Base-by-base conservation (phyloP, 2,329 filamentous ascomycete genomes). In the Colletotrichum shisoi region DNA sequence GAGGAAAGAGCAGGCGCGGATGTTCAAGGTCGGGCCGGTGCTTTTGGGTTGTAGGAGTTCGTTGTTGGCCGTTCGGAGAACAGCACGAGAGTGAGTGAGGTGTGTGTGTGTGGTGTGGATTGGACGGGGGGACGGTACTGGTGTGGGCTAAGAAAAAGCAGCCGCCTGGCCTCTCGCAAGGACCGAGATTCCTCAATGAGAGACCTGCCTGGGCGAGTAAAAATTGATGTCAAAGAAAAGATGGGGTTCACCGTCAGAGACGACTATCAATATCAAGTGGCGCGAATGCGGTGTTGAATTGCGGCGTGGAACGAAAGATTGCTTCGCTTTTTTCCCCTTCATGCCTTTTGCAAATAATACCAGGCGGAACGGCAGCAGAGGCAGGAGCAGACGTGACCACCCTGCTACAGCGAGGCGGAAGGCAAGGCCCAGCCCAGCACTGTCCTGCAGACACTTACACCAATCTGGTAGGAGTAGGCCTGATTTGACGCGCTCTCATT, bases 391-490 rank as follows among this genome's bases (percentile, higher is more conserved):
- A 68, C 65, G 65, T 68, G 61, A 68, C 65, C 61, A 68, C 65
- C 65, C 65, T 68, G 61, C 65, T 60, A 64, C 61, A 64, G 56
- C 65, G 61, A 68, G 65, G 65, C 65, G 61, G 65, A 68, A 68
- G 65, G 65, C 65, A 68, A 68, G 61, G 61, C 65, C 65, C 65
- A 68, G 65, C 65, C 65, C 62, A 67, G 64, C 62, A 66, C 45
- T 62, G 63, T 66, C 51, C 63, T 66, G 57, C 58, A 62, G 51
- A 65, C 65, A 67, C 66, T 67, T 76, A 75, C 72, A 69, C 74
- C 71, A n/a, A 65, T 75, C 74, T 68, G 62, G 74, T 71, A 63
- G 57, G 68, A 67, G 57, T 64, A 68, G 65, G 63, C 56, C 60
- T 52, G 40, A 61, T 69, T 72, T 58, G 11, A 11, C 51, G 13